Evolutionary conservation across 2,329 filamentous ascomycete genomes (phyloP).

Genomic region (Diaporthe vexans): DNA sequence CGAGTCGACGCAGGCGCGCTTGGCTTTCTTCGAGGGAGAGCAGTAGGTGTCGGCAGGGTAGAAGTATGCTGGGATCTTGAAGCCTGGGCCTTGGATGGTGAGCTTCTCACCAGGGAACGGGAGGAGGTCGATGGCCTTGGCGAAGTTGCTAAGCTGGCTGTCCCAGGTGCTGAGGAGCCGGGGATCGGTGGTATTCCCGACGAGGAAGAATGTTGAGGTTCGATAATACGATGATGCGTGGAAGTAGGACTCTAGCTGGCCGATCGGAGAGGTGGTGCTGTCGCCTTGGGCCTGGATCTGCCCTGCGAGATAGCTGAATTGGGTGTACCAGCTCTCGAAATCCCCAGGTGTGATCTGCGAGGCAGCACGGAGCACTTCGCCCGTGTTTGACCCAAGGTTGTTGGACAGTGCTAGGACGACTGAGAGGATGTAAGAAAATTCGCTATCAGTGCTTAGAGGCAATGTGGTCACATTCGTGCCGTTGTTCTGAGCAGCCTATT

Average conservation of each 20-base stretch:
- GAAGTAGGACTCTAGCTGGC: slow-evolving; percentile 50
- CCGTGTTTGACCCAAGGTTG: slow-evolving; percentile 48
- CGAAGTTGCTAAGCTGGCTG: slow-evolving; percentile 53
- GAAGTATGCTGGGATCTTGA: slow-evolving; percentile 45
- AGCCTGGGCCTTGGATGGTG: slow-evolving; percentile 47
- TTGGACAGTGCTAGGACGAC: slow-evolving; percentile 27
- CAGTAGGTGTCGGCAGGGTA: slow-evolving; percentile 40
- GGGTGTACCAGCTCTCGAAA: slow-evolving; percentile 45
- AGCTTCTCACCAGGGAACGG: slow-evolving; percentile 54
- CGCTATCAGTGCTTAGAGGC: neutral
- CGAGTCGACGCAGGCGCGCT: slow-evolving; percentile 43
- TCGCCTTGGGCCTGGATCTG: slow-evolving; percentile 42
- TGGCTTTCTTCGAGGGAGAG: slow-evolving; percentile 22
- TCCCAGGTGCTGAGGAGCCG: slow-evolving; percentile 56
- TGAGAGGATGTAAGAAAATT: neutral
- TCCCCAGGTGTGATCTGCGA: slow-evolving; percentile 46
- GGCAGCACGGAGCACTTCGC: slow-evolving; percentile 51
- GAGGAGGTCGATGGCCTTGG: slow-evolving; percentile 54
- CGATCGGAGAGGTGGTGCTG: slow-evolving; percentile 45
- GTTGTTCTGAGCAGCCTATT: slow-evolving; percentile 2
- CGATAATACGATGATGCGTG: slow-evolving; percentile 59
- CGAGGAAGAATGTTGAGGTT: slow-evolving; percentile 57
- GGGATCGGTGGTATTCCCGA: slow-evolving; percentile 56
- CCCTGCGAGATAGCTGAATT: slow-evolving; percentile 46
- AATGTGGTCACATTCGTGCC: slow-evolving; percentile 8